Base-by-base conservation (phyloP, 768 basidiomycete genomes). In the Lentinula detonsa region DNA sequence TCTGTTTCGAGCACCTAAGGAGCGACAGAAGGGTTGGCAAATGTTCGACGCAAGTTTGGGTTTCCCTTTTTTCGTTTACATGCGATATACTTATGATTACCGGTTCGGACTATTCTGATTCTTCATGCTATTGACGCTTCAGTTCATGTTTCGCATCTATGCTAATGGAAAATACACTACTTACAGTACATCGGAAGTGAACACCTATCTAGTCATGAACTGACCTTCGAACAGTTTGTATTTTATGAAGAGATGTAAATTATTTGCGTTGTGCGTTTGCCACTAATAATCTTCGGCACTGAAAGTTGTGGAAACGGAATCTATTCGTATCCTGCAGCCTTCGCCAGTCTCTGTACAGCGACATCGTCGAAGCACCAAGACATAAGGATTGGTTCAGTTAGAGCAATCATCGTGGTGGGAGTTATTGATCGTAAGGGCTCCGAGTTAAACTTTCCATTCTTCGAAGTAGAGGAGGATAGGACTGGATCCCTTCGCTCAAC, bases 1-100 rank as follows among this genome's bases (percentile, higher is more conserved):
- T 63, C 67, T 59, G 75, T 78, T 54, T 76, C 63, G 5, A 58
- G 71, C 7, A 67, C 76, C 59, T 68, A 61, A 66, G n/a, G 28
- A 0, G 28, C 28, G 4, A 28, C 28, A 28, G 28, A 28, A 28
- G 9, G 10, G 48, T 2, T 15, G 10, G 45, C 23, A 16, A 10
- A 23, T 28, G 23, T 31, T 49, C 48, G 10, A 13, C 7, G 48
- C 15, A 16, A n/a, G 16, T 43, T n/a, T 43, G 15, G 6, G 6
- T 43, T 16, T 16, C 42, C 16, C 42, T 16, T 16, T 28, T 16
- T 16, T 28, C 28, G n/a, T 0, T 28, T 28, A 28, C 3, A 28
- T 8, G 18, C 6, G 46, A 9, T 48, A 18, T 23, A 16, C 43
- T 16, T 8, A n/a, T 43, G 11, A 0, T 43, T 43, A 43, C 42